Evolutionary conservation across 2,329 filamentous ascomycete genomes (phyloP).

Genomic region (Penicillium aurantiogriseum): DNA sequence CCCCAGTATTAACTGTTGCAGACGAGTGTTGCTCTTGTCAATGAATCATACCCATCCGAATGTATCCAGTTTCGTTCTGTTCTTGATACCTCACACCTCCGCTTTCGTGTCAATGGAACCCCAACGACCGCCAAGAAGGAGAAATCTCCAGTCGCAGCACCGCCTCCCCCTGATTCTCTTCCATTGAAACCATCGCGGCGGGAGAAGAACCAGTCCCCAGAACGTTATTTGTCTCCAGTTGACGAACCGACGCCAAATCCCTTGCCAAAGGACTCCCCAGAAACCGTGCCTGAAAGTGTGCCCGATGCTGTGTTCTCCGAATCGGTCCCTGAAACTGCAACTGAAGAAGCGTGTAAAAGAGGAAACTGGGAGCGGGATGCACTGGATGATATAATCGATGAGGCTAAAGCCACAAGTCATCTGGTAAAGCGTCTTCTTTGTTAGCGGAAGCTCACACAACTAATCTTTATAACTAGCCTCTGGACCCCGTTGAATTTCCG

Average conservation of each 20-base stretch:
- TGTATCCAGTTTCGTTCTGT: constrained; percentile 61
- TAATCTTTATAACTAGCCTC: constrained; percentile 24
- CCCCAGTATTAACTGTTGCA: constrained; percentile 21
- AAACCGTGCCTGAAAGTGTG: not conserved
- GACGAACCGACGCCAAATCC: not conserved
- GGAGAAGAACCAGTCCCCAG: constrained; percentile 16
- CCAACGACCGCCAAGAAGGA: constrained; percentile 13
- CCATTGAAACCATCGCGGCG: constrained; percentile 30
- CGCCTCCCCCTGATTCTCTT: constrained; percentile 18
- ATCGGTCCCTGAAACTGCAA: constrained; percentile 1
- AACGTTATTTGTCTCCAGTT: constrained; percentile 14
- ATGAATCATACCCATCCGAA: constrained; percentile 67
- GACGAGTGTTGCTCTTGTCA: constrained; percentile 55
- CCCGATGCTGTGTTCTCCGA: not conserved
- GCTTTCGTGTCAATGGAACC: constrained; percentile 46
- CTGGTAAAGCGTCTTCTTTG: constrained; percentile 41
- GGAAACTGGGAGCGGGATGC: constrained; percentile 48
- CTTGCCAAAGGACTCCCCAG: not conserved
- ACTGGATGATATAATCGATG: constrained; percentile 63
- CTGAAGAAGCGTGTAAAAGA: constrained; percentile 1
- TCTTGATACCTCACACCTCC: constrained; percentile 56
- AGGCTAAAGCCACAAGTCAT: constrained; percentile 60
- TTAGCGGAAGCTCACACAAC: not conserved
- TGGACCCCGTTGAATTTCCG: constrained; percentile 31
- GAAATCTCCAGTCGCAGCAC: constrained; percentile 12